These are phyloP conservation scores for Colletotrichum simmondsii DNA, from an alignment of 2,329 filamentous ascomycete genomes.

Conservation along the genomic window DNA sequence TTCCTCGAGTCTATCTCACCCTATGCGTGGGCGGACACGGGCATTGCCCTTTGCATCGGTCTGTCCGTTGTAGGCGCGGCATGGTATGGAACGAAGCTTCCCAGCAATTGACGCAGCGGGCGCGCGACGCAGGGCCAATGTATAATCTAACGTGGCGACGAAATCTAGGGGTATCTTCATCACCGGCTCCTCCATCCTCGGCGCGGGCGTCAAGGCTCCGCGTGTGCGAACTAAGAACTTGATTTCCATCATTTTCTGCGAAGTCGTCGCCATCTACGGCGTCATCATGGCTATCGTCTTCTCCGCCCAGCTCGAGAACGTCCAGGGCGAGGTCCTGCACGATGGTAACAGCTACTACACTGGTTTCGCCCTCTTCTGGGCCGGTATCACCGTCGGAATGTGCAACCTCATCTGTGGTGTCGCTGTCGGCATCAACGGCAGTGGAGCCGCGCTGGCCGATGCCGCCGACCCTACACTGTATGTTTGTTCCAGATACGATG, in stretches of 20 bases:
- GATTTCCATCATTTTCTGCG: slow-evolving; percentile 99
- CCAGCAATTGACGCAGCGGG: too few relatives aligned
- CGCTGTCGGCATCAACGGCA: slow-evolving; percentile 97
- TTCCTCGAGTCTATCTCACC: slow-evolving; percentile 96
- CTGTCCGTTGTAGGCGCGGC: slow-evolving; percentile 96
- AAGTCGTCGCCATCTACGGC: slow-evolving; percentile 99
- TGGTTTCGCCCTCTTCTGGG: slow-evolving; percentile 96
- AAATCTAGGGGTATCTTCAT: slow-evolving; percentile 93
- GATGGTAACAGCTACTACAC: slow-evolving; percentile 89
- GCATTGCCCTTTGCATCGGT: slow-evolving; percentile 94
- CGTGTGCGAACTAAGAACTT: slow-evolving; percentile 99
- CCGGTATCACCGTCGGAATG: slow-evolving; percentile 90
- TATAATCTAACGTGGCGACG: background rate
- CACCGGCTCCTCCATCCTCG: slow-evolving; percentile 96
- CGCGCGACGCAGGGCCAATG: too few relatives aligned
- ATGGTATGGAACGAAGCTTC: slow-evolving; percentile 71
- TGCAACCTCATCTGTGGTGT: slow-evolving; percentile 98
- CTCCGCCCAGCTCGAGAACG: slow-evolving; percentile 82
- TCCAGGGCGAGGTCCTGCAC: slow-evolving; percentile 73
- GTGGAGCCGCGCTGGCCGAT: slow-evolving; percentile 94
- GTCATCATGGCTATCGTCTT: slow-evolving; percentile 99
- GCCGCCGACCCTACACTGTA: slow-evolving; percentile 91
- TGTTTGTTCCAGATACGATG: slow-evolving; percentile 50
- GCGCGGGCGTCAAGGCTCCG: slow-evolving; percentile 94
- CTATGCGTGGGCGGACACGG: slow-evolving; percentile 90